Base-by-base conservation (phyloP, 2,329 filamentous ascomycete species). In the Passalora sequoiae region DNA sequence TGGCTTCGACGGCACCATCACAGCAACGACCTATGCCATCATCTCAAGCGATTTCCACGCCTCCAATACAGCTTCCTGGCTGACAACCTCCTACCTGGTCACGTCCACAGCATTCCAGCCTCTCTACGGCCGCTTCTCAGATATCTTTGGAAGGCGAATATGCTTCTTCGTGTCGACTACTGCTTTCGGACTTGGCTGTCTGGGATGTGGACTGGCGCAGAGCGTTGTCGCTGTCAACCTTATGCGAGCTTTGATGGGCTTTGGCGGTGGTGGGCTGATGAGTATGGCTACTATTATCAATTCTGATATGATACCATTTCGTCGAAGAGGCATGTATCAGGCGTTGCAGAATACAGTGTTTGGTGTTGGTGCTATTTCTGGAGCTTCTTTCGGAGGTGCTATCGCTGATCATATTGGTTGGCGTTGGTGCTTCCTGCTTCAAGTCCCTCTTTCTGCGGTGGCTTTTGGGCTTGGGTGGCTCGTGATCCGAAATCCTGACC, bases 81-180 rank as follows among this genome's bases (percentile, higher is more conserved):
- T 72, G 1, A 74, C 73, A 5, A 76, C 73, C 0, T 70, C 73
- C 6, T 69, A 70, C 3, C 60, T 79, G 32, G 72, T 79, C 33
- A 74, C 74, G 21, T 77, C 75, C 46, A 82, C 80, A 0, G 74
- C 76, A 24, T 83, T 83, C 50, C 79, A 80, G 50, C 77, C 82
- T 46, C 68, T 84, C 0, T 83, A 83, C 57, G 79, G 80, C 15
- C 71, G 60, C 9, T 46, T 63, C 13, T 53, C 46, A 15, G 60
- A 63, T 35, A 53, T 63, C 3, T 62, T 62, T 35, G 60, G 60
- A 12, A 71, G 79, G 13, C 82, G 82, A 58, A 67, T 58, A 24
- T 61, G 58, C 38, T 62, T 63, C 40, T 59, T 60, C 44, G 52
- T 62, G 2, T 58, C 56, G 13, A 60, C 58, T 1, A 55, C 56